Conservation (phyloP, 805 yeast species). For the Pichia thaimueangensis region DNA sequence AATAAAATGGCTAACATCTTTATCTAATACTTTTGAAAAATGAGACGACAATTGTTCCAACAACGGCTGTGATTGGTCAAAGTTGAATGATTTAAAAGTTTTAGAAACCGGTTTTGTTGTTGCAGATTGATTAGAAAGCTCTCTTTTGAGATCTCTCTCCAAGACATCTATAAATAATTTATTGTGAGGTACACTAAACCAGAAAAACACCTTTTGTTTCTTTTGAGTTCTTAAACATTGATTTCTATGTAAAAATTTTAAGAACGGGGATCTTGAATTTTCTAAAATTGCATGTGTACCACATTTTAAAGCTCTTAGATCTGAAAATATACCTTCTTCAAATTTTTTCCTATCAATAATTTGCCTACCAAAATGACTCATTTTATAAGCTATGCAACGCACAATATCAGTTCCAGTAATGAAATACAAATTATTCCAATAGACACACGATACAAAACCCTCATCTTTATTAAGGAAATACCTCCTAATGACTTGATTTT, state of each 20-base stretch:
- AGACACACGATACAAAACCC: slow-evolving; percentile 87
- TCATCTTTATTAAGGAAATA: slow-evolving; percentile 83
- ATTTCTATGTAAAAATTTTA: slow-evolving; percentile 78
- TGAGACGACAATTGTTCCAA: slow-evolving; percentile 44
- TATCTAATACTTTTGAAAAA: slow-evolving; percentile 14
- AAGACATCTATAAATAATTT: slow-evolving; percentile 87
- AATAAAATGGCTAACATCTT: slow-evolving; percentile 9
- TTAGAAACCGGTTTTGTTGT: slow-evolving; percentile 70
- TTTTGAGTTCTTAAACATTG: slow-evolving; percentile 89
- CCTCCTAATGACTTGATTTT: slow-evolving; percentile 77
- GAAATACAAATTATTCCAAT: slow-evolving; percentile 84
- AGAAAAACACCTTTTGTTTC: slow-evolving; percentile 92
- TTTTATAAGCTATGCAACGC: slow-evolving; percentile 80
- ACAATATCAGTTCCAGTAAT: slow-evolving; percentile 96
- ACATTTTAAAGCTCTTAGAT: slow-evolving; percentile 76
- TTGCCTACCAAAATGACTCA: slow-evolving; percentile 83
- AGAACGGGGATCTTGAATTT: slow-evolving; percentile 76
- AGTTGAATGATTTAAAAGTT: slow-evolving; percentile 74
- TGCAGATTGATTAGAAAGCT: slow-evolving; percentile 50
- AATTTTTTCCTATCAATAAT: slow-evolving; percentile 85
- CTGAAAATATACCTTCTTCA: slow-evolving; percentile 94
- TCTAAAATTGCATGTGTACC: slow-evolving; percentile 86
- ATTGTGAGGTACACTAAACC: slow-evolving; percentile 96
- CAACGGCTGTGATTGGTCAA: slow-evolving; percentile 44
- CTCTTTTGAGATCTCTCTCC: slow-evolving; percentile 85